These are phyloP conservation scores for Cryomyces antarcticus DNA, from an alignment of 495 filamentous ascomycete genomes.

Conservation along the genomic window DNA sequence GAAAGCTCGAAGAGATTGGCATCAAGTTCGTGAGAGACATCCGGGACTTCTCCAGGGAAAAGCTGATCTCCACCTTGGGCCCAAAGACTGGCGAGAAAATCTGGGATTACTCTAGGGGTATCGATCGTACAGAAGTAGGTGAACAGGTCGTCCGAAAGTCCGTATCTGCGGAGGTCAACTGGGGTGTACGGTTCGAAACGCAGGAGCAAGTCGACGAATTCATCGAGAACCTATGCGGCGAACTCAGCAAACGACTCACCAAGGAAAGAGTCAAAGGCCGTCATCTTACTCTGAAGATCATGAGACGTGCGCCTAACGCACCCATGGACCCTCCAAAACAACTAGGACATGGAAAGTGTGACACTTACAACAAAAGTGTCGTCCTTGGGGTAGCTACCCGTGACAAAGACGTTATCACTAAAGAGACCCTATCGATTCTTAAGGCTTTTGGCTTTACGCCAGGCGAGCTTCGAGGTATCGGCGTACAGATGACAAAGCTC, in stretches of 20 bases:
- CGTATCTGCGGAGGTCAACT: constrained; percentile 90
- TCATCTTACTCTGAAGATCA: constrained; percentile 81
- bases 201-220: constrained; percentile 85
- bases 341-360: constrained; percentile 87
- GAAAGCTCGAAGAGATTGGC: constrained; percentile 72
- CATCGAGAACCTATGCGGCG: constrained; percentile 57
- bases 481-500: constrained; percentile 79
- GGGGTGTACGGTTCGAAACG: constrained; percentile 86
- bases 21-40: constrained; percentile 67
- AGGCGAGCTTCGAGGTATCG: constrained; percentile 75
- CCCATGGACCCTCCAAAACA: constrained; percentile 87
- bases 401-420: constrained; percentile 42
- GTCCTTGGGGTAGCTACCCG: constrained; percentile 68
- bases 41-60: constrained; percentile 52
- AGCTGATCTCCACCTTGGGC: constrained; percentile 48
- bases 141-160: constrained; percentile 67
- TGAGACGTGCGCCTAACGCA: constrained; percentile 67
- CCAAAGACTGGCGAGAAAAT: constrained; percentile 86
- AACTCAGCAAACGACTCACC: constrained; percentile 57
- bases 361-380: constrained; percentile 73
- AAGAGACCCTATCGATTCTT: constrained; percentile 66
- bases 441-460: constrained; percentile 67
- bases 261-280: constrained; percentile 71
- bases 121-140: constrained; percentile 73
- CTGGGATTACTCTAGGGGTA: constrained; percentile 76